Base-by-base conservation (phyloP, 2,329 filamentous ascomycete species). In the Orbilia quercus region DNA sequence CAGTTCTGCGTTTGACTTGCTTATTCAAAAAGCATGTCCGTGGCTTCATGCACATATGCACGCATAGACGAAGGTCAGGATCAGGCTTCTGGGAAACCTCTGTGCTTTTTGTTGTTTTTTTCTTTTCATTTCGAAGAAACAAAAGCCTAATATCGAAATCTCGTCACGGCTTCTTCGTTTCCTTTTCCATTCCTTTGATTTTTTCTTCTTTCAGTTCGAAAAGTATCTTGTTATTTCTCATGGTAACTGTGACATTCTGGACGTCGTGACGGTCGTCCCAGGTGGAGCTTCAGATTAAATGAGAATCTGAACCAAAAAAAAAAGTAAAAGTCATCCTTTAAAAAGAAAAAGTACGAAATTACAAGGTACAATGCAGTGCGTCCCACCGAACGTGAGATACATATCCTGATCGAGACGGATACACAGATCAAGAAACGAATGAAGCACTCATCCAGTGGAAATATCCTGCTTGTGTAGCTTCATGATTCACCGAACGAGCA, bases 391-490 rank as follows among this genome's bases (percentile, higher is more conserved):
- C 38, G 51, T 62, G 38, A 60, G 64, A 69, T 69, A 55, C 55
- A 55, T 44, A 55, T 54, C 64, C 64, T 44, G 54, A 60, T 69
- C 53, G 64, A 69, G 64, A 69, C 54, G 54, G 23, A 62, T 48
- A 69, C 36, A 23, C 48, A 58, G 40, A 54, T 55, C 22, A 23
- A 45, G 14, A 36, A 18, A 34, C 18, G 28, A n/a, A n/a, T n/a
- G n/a, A n/a, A n/a, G n/a, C n/a, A n/a, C n/a, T n/a, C 23, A 22
- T 11, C 47, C 20, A 51, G 14, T 62, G 48, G 48, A 50, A 45
- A 31, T n/a, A 18, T 22, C 22, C 20, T 23, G 34, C 47, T 31
- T 38, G 45, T 60, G 45, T 36, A 23, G 22, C 22, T 44, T 53
- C 34, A 34, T 31, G 58, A 31, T 2, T n/a, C n/a, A n/a, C n/a